Base-by-base conservation (phyloP, 2,329 filamentous ascomycete species). In the Aspergillus fructus region DNA sequence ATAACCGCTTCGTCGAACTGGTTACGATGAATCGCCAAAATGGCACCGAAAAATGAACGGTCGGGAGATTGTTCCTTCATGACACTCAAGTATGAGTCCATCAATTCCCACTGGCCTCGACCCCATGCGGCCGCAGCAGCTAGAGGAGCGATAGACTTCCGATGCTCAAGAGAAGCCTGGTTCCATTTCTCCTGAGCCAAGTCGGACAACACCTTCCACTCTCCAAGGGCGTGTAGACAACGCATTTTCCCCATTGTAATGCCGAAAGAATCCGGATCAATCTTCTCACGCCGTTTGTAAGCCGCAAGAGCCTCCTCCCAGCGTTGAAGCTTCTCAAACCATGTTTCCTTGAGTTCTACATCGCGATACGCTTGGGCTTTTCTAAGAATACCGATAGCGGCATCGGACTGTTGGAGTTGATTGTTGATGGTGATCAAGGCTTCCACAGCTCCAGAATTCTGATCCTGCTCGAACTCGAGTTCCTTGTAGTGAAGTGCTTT, bases 201-300 rank as follows among this genome's bases (percentile, higher is more conserved):
- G 49, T 86, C 87, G 1, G 93, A 96, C 15, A 99, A 81, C 4
- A 91, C 87, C 65, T 97, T 96, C 94, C 94, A 99, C 74, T 99
- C 94, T 60, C 94, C 94, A 37, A 99, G 82, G 8, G 94, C 96
- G 72, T 99, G 94, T 62, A 97, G 79, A 81, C 94, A 99, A 48
- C 94, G 88, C 94, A 99, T 99, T 77, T 99, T 99, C 64, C 94
- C 94, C 93, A 99, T 97, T 34, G 96, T 92, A 53, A 99, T 91
- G 59, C 97, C 94, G 59, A 99, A 91, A 0, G 91, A 92, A 60
- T 88, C 85, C 30, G 85, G 84, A 30, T 91, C 81, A 63, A 91
- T 87, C 51, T 80, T 76, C 68, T 97, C 93, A 45, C 93, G 89
- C 70, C 91, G 88, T 67, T 94, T 90, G 70, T 97, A 97, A 48